These are phyloP conservation scores for Tagetes erecta DNA, from an alignment of 129 eudicot species.

Conservation along the genomic window DNA sequence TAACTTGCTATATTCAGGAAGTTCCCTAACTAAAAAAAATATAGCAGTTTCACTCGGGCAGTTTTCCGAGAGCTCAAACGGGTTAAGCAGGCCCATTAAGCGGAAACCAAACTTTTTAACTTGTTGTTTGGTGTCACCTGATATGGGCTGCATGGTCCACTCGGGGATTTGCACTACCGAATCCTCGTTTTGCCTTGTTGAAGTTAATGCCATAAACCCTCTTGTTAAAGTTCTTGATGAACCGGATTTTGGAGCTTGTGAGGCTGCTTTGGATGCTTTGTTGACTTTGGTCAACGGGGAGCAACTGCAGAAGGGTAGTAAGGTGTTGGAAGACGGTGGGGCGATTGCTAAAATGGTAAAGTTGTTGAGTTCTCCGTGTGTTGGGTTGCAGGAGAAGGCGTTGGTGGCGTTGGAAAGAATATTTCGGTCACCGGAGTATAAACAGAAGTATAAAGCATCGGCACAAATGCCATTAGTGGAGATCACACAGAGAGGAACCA, in stretches of 20 bases:
- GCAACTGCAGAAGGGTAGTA: constrained; percentile 43
- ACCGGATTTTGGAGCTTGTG: constrained; percentile 35
- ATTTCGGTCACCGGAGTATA: constrained; percentile 42
- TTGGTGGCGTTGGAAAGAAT: constrained; percentile 45
- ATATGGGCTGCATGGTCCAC: constrained; percentile 34
- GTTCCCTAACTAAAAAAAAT: constrained; percentile 35
- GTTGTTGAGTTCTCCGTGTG: constrained; percentile 39
- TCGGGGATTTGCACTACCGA: constrained; percentile 35
- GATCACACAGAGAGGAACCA: constrained; percentile 57
- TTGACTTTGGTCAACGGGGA: constrained; percentile 43
- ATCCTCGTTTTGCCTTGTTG: constrained; percentile 50
- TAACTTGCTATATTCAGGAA: constrained; percentile 35
- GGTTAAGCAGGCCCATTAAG: constrained; percentile 33
- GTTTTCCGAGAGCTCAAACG: constrained; percentile 43
- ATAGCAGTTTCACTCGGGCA: constrained; percentile 43
- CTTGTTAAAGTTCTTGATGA: constrained; percentile 41
- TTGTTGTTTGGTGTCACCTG: constrained; percentile 36
- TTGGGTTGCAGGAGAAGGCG: constrained; percentile 46
- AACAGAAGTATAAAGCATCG: constrained; percentile 39
- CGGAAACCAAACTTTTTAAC: constrained; percentile 14
- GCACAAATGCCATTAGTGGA: constrained; percentile 53
- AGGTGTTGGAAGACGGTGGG: constrained; percentile 45
- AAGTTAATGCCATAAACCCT: constrained; percentile 44
- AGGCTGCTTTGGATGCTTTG: constrained; percentile 48
- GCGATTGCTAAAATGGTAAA: constrained; percentile 44